Evolutionary conservation across 2,329 filamentous ascomycete species (phyloP).

Genomic region (Orbilia oligospora): DNA sequence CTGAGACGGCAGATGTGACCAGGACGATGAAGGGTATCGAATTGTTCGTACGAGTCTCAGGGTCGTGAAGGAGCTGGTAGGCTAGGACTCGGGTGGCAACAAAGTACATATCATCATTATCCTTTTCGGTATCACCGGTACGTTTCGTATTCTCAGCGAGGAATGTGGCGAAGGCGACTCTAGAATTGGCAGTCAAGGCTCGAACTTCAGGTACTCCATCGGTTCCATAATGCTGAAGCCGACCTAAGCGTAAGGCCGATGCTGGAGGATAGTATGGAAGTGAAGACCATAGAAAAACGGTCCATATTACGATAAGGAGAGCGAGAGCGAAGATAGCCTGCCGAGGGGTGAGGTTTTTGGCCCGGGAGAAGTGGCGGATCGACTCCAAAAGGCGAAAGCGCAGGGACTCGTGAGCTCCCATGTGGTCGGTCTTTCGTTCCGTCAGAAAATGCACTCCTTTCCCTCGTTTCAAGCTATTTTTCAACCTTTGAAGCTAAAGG

Average conservation of each 20-base stretch:
- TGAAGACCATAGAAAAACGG: slow-evolving; percentile 45
- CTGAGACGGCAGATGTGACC: slow-evolving; percentile 65
- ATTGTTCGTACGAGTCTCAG: slow-evolving; percentile 65
- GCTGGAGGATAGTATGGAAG: slow-evolving; percentile 31
- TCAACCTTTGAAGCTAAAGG: background rate
- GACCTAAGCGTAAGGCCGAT: slow-evolving; percentile 50
- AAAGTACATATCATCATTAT: slow-evolving; percentile 67
- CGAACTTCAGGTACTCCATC: slow-evolving; percentile 43
- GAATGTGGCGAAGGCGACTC: slow-evolving; percentile 66
- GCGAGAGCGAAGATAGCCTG: slow-evolving; percentile 47
- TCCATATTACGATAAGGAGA: slow-evolving; percentile 46
- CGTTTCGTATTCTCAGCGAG: slow-evolving; percentile 65
- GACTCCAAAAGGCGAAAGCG: slow-evolving; percentile 13
- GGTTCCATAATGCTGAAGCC: slow-evolving; percentile 49
- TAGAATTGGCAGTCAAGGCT: slow-evolving; percentile 38
- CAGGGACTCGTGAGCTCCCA: slow-evolving; percentile 36
- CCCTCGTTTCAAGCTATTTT: background rate
- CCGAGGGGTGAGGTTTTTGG: slow-evolving; percentile 55
- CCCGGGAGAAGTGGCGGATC: slow-evolving; percentile 39
- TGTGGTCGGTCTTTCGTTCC: slow-evolving; percentile 19
- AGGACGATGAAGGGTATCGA: slow-evolving; percentile 67
- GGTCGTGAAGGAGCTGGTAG: slow-evolving; percentile 68
- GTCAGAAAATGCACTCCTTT: background rate
- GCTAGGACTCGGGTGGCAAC: slow-evolving; percentile 67
- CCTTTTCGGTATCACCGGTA: slow-evolving; percentile 54